Evolutionary conservation across 495 filamentous ascomycete species (phyloP).

Genomic region (Aspergillus kassunensis): DNA sequence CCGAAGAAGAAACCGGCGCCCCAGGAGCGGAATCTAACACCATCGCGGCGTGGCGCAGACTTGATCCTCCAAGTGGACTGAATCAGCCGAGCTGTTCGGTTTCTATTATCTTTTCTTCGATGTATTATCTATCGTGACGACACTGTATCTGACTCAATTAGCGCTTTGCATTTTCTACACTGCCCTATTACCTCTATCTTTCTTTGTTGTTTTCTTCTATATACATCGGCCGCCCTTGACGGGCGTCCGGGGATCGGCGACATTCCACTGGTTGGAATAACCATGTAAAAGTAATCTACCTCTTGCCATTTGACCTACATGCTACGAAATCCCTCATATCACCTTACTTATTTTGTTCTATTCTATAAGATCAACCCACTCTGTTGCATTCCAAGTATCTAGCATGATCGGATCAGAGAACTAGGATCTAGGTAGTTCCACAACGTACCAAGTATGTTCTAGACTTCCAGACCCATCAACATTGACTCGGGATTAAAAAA

Average conservation of each 20-base stretch:
- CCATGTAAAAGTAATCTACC: background rate
- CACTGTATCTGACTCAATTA: background rate
- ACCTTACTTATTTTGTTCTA: too few species aligned
- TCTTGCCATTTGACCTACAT: too few species aligned
- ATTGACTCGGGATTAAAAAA: too few species aligned
- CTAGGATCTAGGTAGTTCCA: too few species aligned
- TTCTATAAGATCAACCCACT: too few species aligned
- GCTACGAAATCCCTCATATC: too few species aligned
- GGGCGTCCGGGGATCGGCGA: background rate
- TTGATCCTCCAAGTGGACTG: slow-evolving; percentile 38
- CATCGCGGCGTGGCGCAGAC: slow-evolving; percentile 32
- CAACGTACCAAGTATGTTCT: too few species aligned
- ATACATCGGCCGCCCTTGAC: background rate
- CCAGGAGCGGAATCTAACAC: slow-evolving; percentile 35
- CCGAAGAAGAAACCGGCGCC: slow-evolving; percentile 23
- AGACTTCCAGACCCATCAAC: too few species aligned
- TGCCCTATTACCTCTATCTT: background rate
- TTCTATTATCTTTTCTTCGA: background rate
- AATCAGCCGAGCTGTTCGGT: background rate
- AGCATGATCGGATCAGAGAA: too few species aligned
- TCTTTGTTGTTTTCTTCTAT: background rate
- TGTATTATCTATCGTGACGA: slow-evolving; percentile 1
- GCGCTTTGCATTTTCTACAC: background rate
- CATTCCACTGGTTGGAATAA: background rate
- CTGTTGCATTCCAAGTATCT: too few species aligned